Base-by-base conservation (phyloP, 768 basidiomycete species). In the Dioszegia crocea region DNA sequence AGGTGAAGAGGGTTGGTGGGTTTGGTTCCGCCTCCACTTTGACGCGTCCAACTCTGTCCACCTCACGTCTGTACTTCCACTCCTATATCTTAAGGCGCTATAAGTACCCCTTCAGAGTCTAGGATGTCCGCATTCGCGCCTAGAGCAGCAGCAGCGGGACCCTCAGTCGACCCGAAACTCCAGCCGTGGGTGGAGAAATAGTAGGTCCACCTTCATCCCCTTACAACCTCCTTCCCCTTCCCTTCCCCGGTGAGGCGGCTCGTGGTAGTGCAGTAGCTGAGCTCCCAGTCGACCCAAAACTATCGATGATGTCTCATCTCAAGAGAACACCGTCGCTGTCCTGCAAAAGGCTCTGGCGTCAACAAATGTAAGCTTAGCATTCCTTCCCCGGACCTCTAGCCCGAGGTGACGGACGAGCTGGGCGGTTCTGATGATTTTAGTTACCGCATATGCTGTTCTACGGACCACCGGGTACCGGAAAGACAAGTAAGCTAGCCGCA, bases 401-500 rank as follows among this genome's bases (percentile, higher is more conserved):
- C 14, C 8, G 33, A 14, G 14, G 33, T 33, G n/a, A n/a, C n/a
- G n/a, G n/a, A n/a, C n/a, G n/a, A n/a, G n/a, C n/a, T n/a, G n/a
- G n/a, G n/a, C n/a, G n/a, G n/a, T n/a, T n/a, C n/a, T n/a, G n/a
- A n/a, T n/a, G n/a, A 19, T 14, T 31, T 2, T 73, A 99, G 96
- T 82, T 99, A 51, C 94, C 96, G 4, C 96, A 99, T 73, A 97
- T 98, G 93, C 81, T 99, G 46, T 99, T 99, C 81, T 99, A 99
- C 66, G 96, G 96, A 1, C 96, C 96, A 29, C 96, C 96, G 16
- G 96, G 96, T 30, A 97, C 94, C 12, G 96, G 96, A 40, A 99
- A 99, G 78, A 99, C 96, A 12, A 94, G 74, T 76, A 33, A 49
- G 71, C 19, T 27, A 14, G 49, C 30, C 26, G 3, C 14, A 8